phyloP scores from a whole-genome alignment of 1,139 yeast species.

The Sugiyamaella grinbergsii region DNA sequence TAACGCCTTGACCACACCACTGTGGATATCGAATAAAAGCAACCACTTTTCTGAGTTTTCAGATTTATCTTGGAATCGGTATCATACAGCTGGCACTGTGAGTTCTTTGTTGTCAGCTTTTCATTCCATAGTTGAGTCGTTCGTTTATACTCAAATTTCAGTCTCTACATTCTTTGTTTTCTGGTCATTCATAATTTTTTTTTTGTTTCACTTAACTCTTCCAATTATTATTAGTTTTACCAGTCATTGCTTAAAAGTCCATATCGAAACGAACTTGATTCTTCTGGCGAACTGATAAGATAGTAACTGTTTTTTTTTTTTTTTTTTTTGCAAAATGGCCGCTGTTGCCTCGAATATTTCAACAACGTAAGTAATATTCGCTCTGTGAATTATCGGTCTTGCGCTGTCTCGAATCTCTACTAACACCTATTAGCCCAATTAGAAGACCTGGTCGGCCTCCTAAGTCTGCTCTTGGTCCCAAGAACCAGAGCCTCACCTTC shows the following conservation, averaged over 20 bases:
- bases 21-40: background rate
- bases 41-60: background rate
- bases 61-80: background rate
- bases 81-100: background rate
- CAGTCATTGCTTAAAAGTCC: too few relatives aligned
- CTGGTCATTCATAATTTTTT: too few relatives aligned
- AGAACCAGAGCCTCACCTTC: constrained; percentile 13
- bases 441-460: constrained; percentile 17
- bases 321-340: background rate
- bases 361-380: constrained; percentile 11
- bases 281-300: background rate
- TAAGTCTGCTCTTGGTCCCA: background rate
- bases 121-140: background rate
- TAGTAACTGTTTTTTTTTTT: too few relatives aligned
- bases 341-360: constrained; percentile 3
- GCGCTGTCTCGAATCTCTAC: background rate
- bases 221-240: too few relatives aligned
- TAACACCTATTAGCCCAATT: constrained; percentile 6
- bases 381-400: background rate
- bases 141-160: too few relatives aligned
- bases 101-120: background rate
- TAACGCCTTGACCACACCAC: background rate
- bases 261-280: too few relatives aligned
- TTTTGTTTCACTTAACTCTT: too few relatives aligned
- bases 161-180: too few relatives aligned